Evolutionary conservation across 192 early-diverging fungal genomes (phyloP).

Genomic region (Piromyces finnis): DNA sequence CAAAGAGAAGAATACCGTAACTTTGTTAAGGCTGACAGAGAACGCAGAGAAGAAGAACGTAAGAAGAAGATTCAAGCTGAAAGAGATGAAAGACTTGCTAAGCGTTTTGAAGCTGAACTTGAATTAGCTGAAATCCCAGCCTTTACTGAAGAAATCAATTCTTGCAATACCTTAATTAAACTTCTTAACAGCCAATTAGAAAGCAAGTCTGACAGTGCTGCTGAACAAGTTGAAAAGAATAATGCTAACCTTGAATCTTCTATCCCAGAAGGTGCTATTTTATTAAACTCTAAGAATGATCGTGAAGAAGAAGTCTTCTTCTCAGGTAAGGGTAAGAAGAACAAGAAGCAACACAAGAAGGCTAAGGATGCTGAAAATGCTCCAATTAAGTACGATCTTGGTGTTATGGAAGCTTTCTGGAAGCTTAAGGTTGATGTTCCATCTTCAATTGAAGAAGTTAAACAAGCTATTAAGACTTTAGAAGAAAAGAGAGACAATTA

Average conservation of each 20-base stretch:
- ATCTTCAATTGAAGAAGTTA: constrained; percentile 42
- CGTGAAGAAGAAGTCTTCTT: constrained; percentile 61
- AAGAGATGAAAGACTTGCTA: constrained; percentile 45
- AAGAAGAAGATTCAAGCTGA: constrained; percentile 46
- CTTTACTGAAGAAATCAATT: constrained; percentile 66
- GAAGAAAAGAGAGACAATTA: constrained; percentile 50
- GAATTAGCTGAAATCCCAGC: constrained; percentile 78
- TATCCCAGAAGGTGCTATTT: constrained; percentile 55
- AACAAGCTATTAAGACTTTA: constrained; percentile 50
- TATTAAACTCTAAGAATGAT: constrained; percentile 52
- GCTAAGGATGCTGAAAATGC: constrained; percentile 29
- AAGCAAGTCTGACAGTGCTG: constrained; percentile 5
- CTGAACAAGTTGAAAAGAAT: constrained; percentile 2
- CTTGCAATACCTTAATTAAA: constrained; percentile 60
- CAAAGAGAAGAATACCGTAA: not conserved
- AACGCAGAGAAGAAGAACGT: constrained; percentile 43
- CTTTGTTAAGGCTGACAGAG: constrained; percentile 17
- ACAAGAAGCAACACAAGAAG: constrained; percentile 41
- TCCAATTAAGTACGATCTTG: constrained; percentile 39
- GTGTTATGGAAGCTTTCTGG: constrained; percentile 58
- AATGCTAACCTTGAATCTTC: constrained; percentile 18
- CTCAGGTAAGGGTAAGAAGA: constrained; percentile 36
- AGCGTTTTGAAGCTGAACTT: constrained; percentile 50
- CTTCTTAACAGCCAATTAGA: constrained; percentile 28
- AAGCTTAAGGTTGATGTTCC: constrained; percentile 67